These are phyloP conservation scores for Xylaria sp. DNA, from an alignment of 2,329 filamentous ascomycete species.

Conservation along the genomic window DNA sequence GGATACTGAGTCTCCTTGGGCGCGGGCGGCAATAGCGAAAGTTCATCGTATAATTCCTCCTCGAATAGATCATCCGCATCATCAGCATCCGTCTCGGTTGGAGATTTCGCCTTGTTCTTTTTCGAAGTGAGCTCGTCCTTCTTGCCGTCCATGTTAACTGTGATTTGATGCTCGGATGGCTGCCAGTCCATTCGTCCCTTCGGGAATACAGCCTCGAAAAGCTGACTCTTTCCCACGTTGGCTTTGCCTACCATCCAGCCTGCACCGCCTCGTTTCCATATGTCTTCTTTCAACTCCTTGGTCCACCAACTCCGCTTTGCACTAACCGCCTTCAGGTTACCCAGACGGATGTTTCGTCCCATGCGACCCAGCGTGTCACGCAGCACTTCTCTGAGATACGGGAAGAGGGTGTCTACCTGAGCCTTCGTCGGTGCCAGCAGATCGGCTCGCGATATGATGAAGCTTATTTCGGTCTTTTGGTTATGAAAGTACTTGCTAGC, in stretches of 20 bases:
- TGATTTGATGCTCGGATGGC: constrained; percentile 36
- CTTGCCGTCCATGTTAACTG: constrained; percentile 30
- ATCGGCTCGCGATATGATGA: constrained; percentile 86
- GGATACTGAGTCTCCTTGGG: constrained; percentile 71
- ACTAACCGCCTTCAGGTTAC: constrained; percentile 83
- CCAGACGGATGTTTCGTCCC: constrained; percentile 69
- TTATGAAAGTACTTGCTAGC: constrained; percentile 60
- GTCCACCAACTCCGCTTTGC: constrained; percentile 90
- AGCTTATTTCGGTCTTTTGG: constrained; percentile 72
- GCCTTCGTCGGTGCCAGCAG: constrained; percentile 77
- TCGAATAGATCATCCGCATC: not conserved
- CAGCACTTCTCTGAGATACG: constrained; percentile 72
- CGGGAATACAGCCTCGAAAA: constrained; percentile 84
- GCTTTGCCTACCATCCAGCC: constrained; percentile 98
- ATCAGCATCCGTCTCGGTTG: not conserved
- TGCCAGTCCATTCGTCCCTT: constrained; percentile 54
- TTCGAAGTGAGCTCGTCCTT: not conserved
- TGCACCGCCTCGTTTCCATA: constrained; percentile 76
- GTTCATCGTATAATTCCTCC: constrained; percentile 29
- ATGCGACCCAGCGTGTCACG: constrained; percentile 66
- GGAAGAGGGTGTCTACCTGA: constrained; percentile 80
- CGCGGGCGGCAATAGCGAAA: constrained; percentile 67
- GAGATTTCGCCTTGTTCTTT: not conserved
- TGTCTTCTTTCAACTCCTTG: constrained; percentile 74
- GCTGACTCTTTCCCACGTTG: constrained; percentile 92